Evolutionary conservation across 176 grass and related monocot genomes (phyloP), one percentile per base, ranked within the genome.

Genomic region (Areca catechu): DNA sequence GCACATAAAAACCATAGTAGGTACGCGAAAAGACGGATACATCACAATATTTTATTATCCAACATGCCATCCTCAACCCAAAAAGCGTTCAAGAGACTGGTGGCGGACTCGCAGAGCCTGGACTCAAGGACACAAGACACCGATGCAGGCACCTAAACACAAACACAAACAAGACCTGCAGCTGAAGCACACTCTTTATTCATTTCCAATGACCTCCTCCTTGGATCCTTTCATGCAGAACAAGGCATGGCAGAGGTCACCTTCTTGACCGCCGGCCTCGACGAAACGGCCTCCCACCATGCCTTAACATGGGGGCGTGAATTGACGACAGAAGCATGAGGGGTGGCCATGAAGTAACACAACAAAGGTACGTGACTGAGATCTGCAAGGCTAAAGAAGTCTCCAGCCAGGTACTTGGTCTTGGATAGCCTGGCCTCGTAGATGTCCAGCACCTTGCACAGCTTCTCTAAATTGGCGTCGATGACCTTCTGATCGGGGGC

Each of bases 351-450:
- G 66, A 89, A 54, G 57, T 78, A 72, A 1, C 74, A 19, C 4
- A 70, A 72, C 16, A 0, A 3, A 15, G 86, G 74, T 15, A 76
- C 53, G 67, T 89, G 86, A 62, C 54, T 78, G 54, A 89, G 49
- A 24, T 89, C 86, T 0, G 86, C 86, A 0, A 85, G 48, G 56
- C 81, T 89, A 71, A 82, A 16, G 67, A 69, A 89, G 70, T 85
- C 86, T 70, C 86, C 86, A 67, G 81, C 86, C 0, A 89, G 50
- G 74, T 85, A 89, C 78, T 85, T 79, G 58, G 1, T 52, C 27
- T 82, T 69, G 18, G 43, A 64, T 20, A 85, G 71, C 5, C 66
- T 74, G 0, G 50, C 66, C 74, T 89, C 86, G 3, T 89, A 89
- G 28, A 89, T 81, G 22, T 76, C 77, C 5, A 85, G 28, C 77